phyloP scores from a whole-genome alignment of 2,329 filamentous ascomycete species.

The Magnaporthiopsis incrustans region DNA sequence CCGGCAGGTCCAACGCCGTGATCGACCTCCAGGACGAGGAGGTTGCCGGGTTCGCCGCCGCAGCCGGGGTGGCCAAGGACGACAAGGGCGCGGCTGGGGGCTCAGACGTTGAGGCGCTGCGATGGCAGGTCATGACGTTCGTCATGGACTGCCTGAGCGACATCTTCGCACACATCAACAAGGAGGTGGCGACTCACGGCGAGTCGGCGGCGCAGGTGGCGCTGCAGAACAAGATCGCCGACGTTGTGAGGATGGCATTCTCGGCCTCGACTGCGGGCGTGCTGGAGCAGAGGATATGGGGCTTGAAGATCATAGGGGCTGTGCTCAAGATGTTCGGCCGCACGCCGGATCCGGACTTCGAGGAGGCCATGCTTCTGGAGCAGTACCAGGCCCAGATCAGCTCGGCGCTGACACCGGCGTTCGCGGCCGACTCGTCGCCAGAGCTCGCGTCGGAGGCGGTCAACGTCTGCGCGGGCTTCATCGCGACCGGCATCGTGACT shows the following conservation, averaged over 20 bases:
- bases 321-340: slow-evolving; percentile 94
- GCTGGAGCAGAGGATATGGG: slow-evolving; percentile 80
- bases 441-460: slow-evolving; percentile 94
- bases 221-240: slow-evolving; percentile 75
- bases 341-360: slow-evolving; percentile 90
- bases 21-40: slow-evolving; percentile 94
- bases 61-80: slow-evolving; percentile 52
- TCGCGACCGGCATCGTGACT: slow-evolving; percentile 93
- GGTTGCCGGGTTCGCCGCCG: slow-evolving; percentile 87
- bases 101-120: slow-evolving; percentile 74
- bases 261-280: slow-evolving; percentile 94
- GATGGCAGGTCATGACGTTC: slow-evolving; percentile 94
- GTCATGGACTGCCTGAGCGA: slow-evolving; percentile 84
- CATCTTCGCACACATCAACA: slow-evolving; percentile 69
- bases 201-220: slow-evolving; percentile 70
- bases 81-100: slow-evolving; percentile 37
- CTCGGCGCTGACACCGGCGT: slow-evolving; percentile 90
- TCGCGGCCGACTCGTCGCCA: slow-evolving; percentile 90
- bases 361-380: slow-evolving; percentile 92
- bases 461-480: slow-evolving; percentile 96
- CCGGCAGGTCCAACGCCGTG: slow-evolving; percentile 34
- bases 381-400: slow-evolving; percentile 99
- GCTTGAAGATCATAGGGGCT: slow-evolving; percentile 87
- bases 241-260: slow-evolving; percentile 94
- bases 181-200: slow-evolving; percentile 69